Conservation (phyloP, 2,329 filamentous ascomycete species). For the Cercospora berteroae region DNA sequence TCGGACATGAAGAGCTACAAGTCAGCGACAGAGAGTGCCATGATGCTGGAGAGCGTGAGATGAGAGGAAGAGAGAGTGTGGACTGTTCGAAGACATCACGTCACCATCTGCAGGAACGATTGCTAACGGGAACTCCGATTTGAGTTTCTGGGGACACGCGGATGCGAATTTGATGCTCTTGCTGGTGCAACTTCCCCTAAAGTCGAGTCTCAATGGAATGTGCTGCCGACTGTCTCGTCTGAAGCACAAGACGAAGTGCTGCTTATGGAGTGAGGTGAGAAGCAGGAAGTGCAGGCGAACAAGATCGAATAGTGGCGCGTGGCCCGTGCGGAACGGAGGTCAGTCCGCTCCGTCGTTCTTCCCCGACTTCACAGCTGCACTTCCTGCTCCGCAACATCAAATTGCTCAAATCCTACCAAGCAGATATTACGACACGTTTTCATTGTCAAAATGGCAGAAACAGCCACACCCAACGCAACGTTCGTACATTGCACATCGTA, state of each 20-base stretch:
- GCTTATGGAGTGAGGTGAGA: not conserved
- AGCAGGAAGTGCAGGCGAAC: not conserved
- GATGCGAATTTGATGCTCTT: not conserved
- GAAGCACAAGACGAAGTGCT: not conserved
- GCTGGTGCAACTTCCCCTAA: not conserved
- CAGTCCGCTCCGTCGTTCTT: not conserved
- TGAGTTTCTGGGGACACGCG: not conserved
- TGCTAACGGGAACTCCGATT: not conserved
- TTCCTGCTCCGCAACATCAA: not conserved
- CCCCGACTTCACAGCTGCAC: not conserved
- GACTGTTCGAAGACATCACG: conserved; percentile 4
- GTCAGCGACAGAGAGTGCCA: not conserved
- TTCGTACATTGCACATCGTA: conserved; percentile 46
- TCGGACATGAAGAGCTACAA: conserved; percentile 1
- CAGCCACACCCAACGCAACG: conserved; percentile 39
- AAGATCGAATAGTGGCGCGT: not conserved
- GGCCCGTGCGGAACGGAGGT: not conserved
- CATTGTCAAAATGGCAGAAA: conserved; percentile 20
- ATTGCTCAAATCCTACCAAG: not conserved
- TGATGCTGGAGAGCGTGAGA: not conserved
- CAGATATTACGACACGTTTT: not conserved
- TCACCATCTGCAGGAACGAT: conserved; percentile 22
- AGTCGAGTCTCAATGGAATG: too few relatives aligned
- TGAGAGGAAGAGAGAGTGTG: not conserved
- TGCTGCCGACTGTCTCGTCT: too few relatives aligned